phyloP scores from a whole-genome alignment of 2,329 filamentous ascomycete genomes.

The Aspergillus uvarum region DNA sequence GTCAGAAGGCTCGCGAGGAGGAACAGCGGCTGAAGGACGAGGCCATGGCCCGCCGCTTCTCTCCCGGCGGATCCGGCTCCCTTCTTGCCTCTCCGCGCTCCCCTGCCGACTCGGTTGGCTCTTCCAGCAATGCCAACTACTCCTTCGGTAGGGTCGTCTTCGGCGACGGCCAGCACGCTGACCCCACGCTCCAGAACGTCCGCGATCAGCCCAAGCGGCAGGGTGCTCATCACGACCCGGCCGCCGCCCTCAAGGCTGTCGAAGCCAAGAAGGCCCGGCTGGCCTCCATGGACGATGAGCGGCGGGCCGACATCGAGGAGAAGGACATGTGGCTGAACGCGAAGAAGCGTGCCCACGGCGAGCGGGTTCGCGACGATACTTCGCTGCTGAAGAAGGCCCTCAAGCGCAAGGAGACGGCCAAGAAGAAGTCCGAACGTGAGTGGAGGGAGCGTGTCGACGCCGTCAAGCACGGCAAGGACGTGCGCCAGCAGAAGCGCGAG shows the following conservation, averaged over 20 bases:
- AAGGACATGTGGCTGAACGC: conserved; percentile 95
- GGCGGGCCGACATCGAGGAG: conserved; percentile 82
- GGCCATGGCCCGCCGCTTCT: conserved; percentile 55
- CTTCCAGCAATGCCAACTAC: conserved; percentile 62
- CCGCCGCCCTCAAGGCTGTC: conserved; percentile 79
- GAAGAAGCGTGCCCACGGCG: conserved; percentile 82
- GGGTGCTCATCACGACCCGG: conserved; percentile 73
- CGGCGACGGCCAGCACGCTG: conserved; percentile 76
- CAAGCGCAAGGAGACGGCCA: conserved; percentile 85
- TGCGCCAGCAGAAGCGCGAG: conserved; percentile 78
- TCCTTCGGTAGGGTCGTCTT: conserved; percentile 92
- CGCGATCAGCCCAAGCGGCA: conserved; percentile 71
- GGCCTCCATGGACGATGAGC: conserved; percentile 70
- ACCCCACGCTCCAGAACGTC: conserved; percentile 64
- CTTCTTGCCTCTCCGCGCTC: conserved; percentile 56
- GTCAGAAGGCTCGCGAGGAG: conserved; percentile 74
- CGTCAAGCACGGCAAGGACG: conserved; percentile 72
- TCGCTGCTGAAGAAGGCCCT: conserved; percentile 87
- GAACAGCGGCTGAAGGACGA: conserved; percentile 65
- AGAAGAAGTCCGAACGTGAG: conserved; percentile 88
- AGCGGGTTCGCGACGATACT: conserved; percentile 84
- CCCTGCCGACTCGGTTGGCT: conserved; percentile 43
- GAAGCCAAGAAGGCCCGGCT: conserved; percentile 84
- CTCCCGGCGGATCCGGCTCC: conserved; percentile 59
- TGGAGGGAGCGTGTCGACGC: conserved; percentile 74